phyloP scores from a whole-genome alignment of 306 rosid species.

The Vigna reflexopilosa region DNA sequence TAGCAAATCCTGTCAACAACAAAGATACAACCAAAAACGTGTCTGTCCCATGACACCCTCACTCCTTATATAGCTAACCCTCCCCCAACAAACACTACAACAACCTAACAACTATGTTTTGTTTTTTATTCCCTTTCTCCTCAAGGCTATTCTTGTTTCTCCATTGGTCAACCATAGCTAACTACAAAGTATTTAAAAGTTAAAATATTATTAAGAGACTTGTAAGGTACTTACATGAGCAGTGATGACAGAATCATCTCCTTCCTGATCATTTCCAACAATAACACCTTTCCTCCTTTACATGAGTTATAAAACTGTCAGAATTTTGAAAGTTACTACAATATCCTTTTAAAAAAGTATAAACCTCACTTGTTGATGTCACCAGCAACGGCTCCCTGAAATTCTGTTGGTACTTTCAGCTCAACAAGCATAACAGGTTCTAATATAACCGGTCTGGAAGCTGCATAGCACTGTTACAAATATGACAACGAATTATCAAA shows the following conservation, averaged over 20 bases:
- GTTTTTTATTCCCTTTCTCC: too few relatives aligned
- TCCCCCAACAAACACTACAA: too few relatives aligned
- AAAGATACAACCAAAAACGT: too few relatives aligned
- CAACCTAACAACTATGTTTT: too few relatives aligned
- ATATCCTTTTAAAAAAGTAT: conserved; percentile 3
- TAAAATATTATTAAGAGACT: background rate
- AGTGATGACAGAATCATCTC: conserved; percentile 91
- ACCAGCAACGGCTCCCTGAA: conserved; percentile 97
- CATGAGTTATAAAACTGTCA: conserved; percentile 35
- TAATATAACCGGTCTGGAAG: conserved; percentile 88
- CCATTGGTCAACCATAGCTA: background rate
- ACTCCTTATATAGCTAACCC: too few relatives aligned
- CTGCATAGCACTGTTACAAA: conserved; percentile 75
- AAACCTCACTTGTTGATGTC: conserved; percentile 90
- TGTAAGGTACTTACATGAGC: conserved; percentile 70
- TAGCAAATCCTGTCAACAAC: too few relatives aligned
- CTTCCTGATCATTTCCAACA: conserved; percentile 98
- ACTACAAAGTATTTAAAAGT: background rate
- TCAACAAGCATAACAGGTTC: conserved; percentile 99
- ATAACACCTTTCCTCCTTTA: conserved; percentile 92
- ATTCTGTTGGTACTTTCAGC: conserved; percentile 95
- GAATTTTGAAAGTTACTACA: conserved; percentile 25
- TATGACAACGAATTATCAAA: conserved; percentile 31
- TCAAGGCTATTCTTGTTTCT: background rate
- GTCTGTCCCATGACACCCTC: too few relatives aligned